Evolutionary conservation across 2,329 filamentous ascomycete genomes (phyloP).

Genomic region (Phaeosphaeria sp.): DNA sequence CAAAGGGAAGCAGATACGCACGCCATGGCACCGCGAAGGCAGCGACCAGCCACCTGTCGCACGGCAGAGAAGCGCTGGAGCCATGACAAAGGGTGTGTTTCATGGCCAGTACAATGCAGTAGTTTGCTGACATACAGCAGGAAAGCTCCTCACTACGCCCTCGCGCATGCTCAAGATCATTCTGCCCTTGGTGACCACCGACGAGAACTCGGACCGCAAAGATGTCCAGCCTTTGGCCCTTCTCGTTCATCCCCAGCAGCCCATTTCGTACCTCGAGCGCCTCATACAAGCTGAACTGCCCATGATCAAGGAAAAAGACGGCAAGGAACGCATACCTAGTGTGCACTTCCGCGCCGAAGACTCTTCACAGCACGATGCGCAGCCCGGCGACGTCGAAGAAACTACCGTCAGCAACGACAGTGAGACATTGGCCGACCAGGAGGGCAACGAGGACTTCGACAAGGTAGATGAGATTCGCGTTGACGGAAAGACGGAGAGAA

Average conservation of each 20-base stretch:
- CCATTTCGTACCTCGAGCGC: slow-evolving; percentile 86
- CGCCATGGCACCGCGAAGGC: slow-evolving; percentile 72
- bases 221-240: slow-evolving; percentile 84
- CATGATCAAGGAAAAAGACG: slow-evolving; percentile 65
- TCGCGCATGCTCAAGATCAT: slow-evolving; percentile 82
- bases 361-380: slow-evolving; percentile 65
- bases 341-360: slow-evolving; percentile 84
- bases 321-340: slow-evolving; percentile 73
- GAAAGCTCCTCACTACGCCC: slow-evolving; percentile 81
- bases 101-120: neutral
- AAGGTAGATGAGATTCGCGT: slow-evolving; percentile 58
- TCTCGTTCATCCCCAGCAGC: slow-evolving; percentile 87
- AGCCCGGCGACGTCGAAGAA: slow-evolving; percentile 31
- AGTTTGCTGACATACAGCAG: slow-evolving; percentile 47
- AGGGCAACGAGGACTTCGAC: slow-evolving; percentile 51
- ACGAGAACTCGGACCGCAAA: slow-evolving; percentile 67
- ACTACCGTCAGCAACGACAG: slow-evolving; percentile 37
- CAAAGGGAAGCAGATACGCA: slow-evolving; percentile 64
- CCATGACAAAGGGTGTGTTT: slow-evolving; percentile 68
- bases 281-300: slow-evolving; percentile 89
- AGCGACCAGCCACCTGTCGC: slow-evolving; percentile 65
- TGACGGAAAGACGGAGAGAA: slow-evolving; percentile 57
- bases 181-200: slow-evolving; percentile 72
- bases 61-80: slow-evolving; percentile 58
- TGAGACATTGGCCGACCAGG: slow-evolving; percentile 29